Base-by-base conservation (phyloP, 176 grass and related monocot species). In the Carex parvula region DNA sequence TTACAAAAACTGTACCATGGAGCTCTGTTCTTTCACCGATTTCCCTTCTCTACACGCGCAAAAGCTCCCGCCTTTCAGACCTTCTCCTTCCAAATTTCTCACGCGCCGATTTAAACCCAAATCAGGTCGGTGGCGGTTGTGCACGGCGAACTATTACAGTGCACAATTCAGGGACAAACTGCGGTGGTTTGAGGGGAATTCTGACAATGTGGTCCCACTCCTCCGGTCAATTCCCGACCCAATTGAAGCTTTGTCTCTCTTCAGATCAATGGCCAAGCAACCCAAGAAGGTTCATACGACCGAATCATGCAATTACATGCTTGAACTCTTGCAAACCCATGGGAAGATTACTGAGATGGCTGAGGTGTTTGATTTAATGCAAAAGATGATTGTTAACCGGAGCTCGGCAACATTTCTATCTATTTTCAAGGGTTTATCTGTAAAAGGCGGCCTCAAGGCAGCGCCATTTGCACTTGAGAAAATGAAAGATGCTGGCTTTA, bases 351-450 rank as follows among this genome's bases (percentile, higher is more conserved):
- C 57, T 65, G 95, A 98, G 64, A 90, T 98, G 91, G 88, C 88
- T 37, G 60, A 81, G 83, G 95, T 98, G 87, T 98, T 98, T 80
- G 91, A 98, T 85, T 44, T 94, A 84, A 98, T 98, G 95, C 95
- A 98, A 86, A 91, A 44, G 80, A 92, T 93, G 84, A 85, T 94
- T 14, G 83, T 93, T 48, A 94, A 91, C 85, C 26, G 91, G 63
- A 94, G 87, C 18, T 52, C 94, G 0, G 48, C 14, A 42, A 98
- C 95, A 11, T 98, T 98, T 44, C 78, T 84, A 18, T 85, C 86
- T 35, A 73, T 98, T 67, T 98, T 98, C 86, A 83, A 80, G 59
- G 89, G 78, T 15, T 52, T 98, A 3, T 86, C 86, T 18, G 63
- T 98, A 16, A 64, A 83, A 20, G 92, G 95, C 0, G 95, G 91